Base-by-base conservation (phyloP, 129 eudicot genomes). In the Helianthus tuberosus region DNA sequence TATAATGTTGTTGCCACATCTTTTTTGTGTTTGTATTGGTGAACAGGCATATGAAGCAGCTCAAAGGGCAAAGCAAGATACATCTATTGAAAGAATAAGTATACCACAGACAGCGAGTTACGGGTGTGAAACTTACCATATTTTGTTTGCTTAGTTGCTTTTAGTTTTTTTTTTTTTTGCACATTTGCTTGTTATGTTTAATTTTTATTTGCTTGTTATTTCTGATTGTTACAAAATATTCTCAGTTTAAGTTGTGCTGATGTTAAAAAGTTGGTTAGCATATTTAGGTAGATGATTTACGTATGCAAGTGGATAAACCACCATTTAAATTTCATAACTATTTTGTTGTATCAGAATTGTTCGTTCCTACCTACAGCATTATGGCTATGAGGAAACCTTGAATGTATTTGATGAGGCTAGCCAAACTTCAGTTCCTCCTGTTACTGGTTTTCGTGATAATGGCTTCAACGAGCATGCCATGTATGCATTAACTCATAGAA, bases 341-440 rank as follows among this genome's bases (percentile, higher is more conserved):
- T 52, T 51, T 49, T 38, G 53, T 55, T 71, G 72, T 78, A 77
- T 53, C 93, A 94, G 99, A 69, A 73, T 94, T 71, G 93, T 94
- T 48, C 91, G 99, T 47, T 79, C 97, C 46, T 94, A 94, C 81
- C 81, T 94, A 39, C 93, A 85, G 58, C 97, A 94, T 73, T 90
- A 94, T 82, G 99, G 99, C 43, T 94, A 94, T 54, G 96, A 83
- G 79, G 99, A 88, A 54, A 94, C 99, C n/a, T 89, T 94, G 41
- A 58, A 79, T 29, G 81, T 83, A 10, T 84, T 94, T 78, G 97
- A 94, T 57, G 67, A 49, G 73, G 97, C 96, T 66, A 88, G 80
- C 51, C 76, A 72, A 83, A 88, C 75, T 85, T 82, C 88, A 27
- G 67, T 85, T 54, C 97, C 99, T 20, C 91, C 91, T 9, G 63